phyloP scores from a whole-genome alignment of 345 rosid genomes.

The Tarenaya hassleriana region DNA sequence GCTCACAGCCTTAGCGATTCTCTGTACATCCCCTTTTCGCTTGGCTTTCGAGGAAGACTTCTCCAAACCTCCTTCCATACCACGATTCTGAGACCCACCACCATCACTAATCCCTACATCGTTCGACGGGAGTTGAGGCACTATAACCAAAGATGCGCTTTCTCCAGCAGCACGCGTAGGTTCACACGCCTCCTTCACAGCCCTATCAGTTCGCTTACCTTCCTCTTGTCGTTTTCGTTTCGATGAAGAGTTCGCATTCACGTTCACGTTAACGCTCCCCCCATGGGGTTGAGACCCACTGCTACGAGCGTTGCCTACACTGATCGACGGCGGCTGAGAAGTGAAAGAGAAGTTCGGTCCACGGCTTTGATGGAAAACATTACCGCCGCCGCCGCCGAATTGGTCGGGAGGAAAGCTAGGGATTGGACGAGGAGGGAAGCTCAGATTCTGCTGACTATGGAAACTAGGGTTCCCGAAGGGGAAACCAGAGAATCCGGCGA shows the following conservation, averaged over 20 bases:
- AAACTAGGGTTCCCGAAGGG: constrained; percentile 27
- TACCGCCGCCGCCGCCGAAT: constrained; percentile 14
- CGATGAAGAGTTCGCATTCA: constrained; percentile 11
- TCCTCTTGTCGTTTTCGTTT: constrained; percentile 22
- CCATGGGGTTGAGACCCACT: constrained; percentile 21
- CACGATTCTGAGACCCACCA: constrained; percentile 18
- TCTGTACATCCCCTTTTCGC: constrained; percentile 22
- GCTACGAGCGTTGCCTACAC: not conserved
- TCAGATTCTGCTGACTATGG: constrained; percentile 25
- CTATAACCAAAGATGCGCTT: constrained; percentile 44
- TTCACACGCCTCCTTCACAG: constrained; percentile 33
- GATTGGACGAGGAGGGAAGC: constrained; percentile 29
- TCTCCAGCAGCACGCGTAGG: constrained; percentile 31
- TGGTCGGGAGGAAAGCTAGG: constrained; percentile 26
- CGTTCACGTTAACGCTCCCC: not conserved
- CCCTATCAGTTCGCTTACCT: constrained; percentile 33
- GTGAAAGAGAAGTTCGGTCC: constrained; percentile 20
- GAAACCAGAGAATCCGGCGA: constrained; percentile 20
- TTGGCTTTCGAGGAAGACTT: constrained; percentile 18
- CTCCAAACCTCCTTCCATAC: constrained; percentile 14
- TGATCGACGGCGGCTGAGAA: constrained; percentile 13
- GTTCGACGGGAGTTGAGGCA: constrained; percentile 19
- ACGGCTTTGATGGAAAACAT: constrained; percentile 25
- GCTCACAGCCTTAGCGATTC: constrained; percentile 39
- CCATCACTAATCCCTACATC: constrained; percentile 12